These are phyloP conservation scores for Powellomyces hirtus DNA, from an alignment of 192 early-diverging fungal genomes.

Conservation along the genomic window DNA sequence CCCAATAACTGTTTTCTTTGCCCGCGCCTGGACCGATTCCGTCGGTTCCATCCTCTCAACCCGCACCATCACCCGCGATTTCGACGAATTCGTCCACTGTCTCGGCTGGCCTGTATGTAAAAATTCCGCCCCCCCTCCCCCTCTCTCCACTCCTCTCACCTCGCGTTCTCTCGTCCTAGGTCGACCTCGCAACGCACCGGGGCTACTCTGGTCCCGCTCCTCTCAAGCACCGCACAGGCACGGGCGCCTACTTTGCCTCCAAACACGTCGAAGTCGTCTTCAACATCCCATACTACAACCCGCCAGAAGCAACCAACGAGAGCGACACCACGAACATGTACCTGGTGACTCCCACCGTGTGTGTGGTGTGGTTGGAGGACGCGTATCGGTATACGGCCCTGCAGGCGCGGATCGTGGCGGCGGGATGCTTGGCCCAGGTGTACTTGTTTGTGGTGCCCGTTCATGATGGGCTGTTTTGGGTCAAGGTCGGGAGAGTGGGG, in stretches of 20 bases:
- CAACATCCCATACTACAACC: conserved; percentile 61
- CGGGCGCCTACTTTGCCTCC: conserved; percentile 70
- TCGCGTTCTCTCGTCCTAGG: conserved; percentile 25
- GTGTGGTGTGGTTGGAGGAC: conserved; percentile 75
- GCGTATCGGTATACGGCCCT: conserved; percentile 26
- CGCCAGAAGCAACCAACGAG: not conserved
- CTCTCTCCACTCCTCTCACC: not conserved
- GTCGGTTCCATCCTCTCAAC: conserved; percentile 54
- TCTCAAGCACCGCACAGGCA: conserved; percentile 32
- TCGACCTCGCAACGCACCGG: conserved; percentile 54
- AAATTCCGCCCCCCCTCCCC: not conserved
- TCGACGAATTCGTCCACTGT: conserved; percentile 66
- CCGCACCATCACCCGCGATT: conserved; percentile 51
- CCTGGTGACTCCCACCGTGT: conserved; percentile 33
- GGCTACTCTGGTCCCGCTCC: conserved; percentile 66
- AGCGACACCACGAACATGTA: not conserved
- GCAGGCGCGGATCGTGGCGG: not conserved
- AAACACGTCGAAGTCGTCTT: conserved; percentile 67
- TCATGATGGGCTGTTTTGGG: not conserved
- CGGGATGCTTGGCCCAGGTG: conserved; percentile 17
- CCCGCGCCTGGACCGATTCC: conserved; percentile 47
- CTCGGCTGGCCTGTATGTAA: conserved; percentile 68
- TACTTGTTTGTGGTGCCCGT: conserved; percentile 56
- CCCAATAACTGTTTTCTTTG: conserved; percentile 63
- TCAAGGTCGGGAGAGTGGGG: not conserved